Evolutionary conservation across 2,329 filamentous ascomycete species (phyloP), one percentile per base, ranked within the genome.

Genomic region (Talaromyces sp.): DNA sequence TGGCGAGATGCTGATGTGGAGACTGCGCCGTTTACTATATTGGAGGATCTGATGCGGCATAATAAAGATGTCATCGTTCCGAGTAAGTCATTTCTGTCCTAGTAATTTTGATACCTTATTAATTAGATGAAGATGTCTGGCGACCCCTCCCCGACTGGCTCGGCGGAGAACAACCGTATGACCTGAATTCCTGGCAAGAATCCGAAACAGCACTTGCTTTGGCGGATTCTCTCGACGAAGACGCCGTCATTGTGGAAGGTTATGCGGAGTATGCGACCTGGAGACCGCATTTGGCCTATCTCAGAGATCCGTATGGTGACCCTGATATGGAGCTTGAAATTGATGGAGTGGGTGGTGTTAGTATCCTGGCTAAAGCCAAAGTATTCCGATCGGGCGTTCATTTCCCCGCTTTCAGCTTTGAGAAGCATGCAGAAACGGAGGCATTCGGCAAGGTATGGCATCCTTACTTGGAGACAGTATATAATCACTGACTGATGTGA

Each of bases 261-360:
- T 99, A 99, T 75, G 95, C 95, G 66, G 95, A 99, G 81, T 99
- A 99, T 77, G 95, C 95, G 22, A 99, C 95, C 1, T 99, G 95
- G 95, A 86, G 95, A 69, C 95, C 95, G 49, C 95, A 99, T 84
- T 84, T 99, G 73, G 95, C 95, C 49, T 99, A 99, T 76, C 86
- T 99, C 8, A 90, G 95, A 66, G 95, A 99, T 75, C 95, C 95
- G 1, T 98, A 96, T 73, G 95, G 95, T 45, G 95, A 99, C 74
- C 94, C 94, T 22, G 95, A 99, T 75, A 97, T 98, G 90, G 95
- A 99, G 77, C 98, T 99, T 95, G 95, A 99, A 73, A 94, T 99
- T 71, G 95, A 99, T 72, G 95, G 95, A 70, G 93, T 99, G 56
- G 94, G 95, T 60, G 95, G 95, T 80, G 95, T 99, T 71, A 97